A percentile compares a stretch with the other conserved stretches of the same genome.
phyloP scores from a whole-genome alignment of 441 rosid genomes.

The Jatropha multifida region DNA sequence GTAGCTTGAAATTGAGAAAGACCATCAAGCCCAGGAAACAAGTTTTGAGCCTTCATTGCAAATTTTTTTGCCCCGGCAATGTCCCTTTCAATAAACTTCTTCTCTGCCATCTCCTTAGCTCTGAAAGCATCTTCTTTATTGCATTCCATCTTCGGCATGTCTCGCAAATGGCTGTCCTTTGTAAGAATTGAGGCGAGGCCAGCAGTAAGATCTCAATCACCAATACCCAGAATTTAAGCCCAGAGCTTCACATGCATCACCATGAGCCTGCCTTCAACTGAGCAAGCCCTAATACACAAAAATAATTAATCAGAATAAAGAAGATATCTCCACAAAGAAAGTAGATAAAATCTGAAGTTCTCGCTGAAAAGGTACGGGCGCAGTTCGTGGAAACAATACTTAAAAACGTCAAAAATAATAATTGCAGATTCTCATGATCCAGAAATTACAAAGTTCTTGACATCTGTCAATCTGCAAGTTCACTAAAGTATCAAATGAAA shows the following conservation, averaged over 20 bases:
- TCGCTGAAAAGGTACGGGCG: neutral
- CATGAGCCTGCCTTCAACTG: conserved; percentile 6
- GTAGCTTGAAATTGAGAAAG: conserved; percentile 57
- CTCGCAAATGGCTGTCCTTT: conserved; percentile 7
- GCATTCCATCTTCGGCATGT: conserved; percentile 59
- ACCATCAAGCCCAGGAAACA: conserved; percentile 83
- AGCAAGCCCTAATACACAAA: conserved; percentile 16
- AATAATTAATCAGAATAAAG: conserved; percentile 8
- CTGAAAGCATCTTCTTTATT: conserved; percentile 79
- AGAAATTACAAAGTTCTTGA: conserved; percentile 10
- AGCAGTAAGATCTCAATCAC: conserved; percentile 12
- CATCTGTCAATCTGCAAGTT: conserved; percentile 6
- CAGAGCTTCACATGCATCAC: neutral
- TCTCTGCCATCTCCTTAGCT: conserved; percentile 82
- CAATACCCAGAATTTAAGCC: conserved; percentile 10
- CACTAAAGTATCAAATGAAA: conserved; percentile 6
- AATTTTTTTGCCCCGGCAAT: conserved; percentile 66
- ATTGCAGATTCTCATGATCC: conserved; percentile 16
- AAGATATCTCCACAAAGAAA: conserved; percentile 10
- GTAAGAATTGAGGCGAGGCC: neutral
- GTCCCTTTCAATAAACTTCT: conserved; percentile 65
- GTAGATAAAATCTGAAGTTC: conserved; percentile 8
- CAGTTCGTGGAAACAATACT: neutral
- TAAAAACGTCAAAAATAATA: conserved; percentile 2
- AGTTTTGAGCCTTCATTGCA: conserved; percentile 67